These are phyloP conservation scores for Escallonia rubra DNA, from an alignment of 129 eudicot genomes.

Conservation along the genomic window DNA sequence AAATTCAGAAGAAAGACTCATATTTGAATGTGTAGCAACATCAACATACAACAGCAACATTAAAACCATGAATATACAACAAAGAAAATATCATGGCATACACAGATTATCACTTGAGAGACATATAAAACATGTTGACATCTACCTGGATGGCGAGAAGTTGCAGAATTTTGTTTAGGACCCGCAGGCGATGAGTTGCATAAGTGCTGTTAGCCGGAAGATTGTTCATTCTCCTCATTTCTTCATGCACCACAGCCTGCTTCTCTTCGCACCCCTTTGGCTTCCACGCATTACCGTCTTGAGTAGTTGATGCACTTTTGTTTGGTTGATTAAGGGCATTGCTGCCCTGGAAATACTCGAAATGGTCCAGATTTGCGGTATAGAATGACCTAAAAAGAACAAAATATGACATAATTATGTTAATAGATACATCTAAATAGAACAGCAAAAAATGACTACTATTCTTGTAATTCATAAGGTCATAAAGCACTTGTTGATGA, in stretches of 20 bases:
- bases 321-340: slow-evolving; percentile 11
- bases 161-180: slow-evolving; percentile 64
- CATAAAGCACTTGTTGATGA: no score
- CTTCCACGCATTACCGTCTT: slow-evolving; percentile 25
- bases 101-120: no score
- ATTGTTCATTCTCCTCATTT: slow-evolving; percentile 52
- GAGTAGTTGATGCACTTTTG: slow-evolving; percentile 9
- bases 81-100: no score
- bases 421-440: no score
- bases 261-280: slow-evolving; percentile 49
- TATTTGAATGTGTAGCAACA: no score
- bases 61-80: no score
- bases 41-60: no score
- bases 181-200: slow-evolving; percentile 69
- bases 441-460: no score
- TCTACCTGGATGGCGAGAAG: slow-evolving; percentile 76
- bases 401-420: no score
- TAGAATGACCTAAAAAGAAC: background rate
- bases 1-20: no score
- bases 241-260: slow-evolving; percentile 58
- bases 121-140: no score
- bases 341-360: slow-evolving; percentile 24
- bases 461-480: no score
- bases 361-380: slow-evolving; percentile 28
- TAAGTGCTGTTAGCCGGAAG: slow-evolving; percentile 69